Percentiles rank a stretch among this genome's conserved stretches.
phyloP scores from a whole-genome alignment of 305 asterid genomes.

The Solanum hybrid region DNA sequence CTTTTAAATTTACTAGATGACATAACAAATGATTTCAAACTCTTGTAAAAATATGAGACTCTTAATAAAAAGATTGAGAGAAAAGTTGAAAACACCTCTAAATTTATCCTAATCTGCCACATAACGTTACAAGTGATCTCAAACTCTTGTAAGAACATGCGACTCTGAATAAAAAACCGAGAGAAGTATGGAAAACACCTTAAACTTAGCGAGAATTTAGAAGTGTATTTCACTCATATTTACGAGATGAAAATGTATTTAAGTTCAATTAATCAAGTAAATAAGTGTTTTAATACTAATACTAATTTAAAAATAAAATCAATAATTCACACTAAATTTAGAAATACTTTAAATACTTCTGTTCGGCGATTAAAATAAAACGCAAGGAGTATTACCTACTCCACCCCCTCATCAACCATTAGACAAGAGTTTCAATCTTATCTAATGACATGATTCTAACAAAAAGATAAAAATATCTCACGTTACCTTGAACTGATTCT shows the following conservation, averaged over 20 bases:
- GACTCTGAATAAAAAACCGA: too few species aligned
- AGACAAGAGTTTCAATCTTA: slow-evolving; percentile 10
- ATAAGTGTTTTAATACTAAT: too few species aligned
- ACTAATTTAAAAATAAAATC: too few species aligned
- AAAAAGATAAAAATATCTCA: not conserved
- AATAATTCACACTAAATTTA: not conserved
- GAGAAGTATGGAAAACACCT: not conserved
- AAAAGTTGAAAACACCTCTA: too few species aligned
- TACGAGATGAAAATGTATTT: too few species aligned
- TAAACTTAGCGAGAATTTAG: not conserved
- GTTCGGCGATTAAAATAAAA: too few species aligned
- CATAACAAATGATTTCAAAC: not conserved
- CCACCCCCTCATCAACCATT: not conserved
- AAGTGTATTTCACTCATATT: too few species aligned
- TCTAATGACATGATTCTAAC: slow-evolving; percentile 21
- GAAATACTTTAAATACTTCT: not conserved
- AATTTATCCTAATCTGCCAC: too few species aligned
- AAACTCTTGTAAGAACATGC: too few species aligned
- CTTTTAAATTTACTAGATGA: too few species aligned
- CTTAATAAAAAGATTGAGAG: not conserved
- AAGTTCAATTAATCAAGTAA: too few species aligned
- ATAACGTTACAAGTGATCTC: not conserved
- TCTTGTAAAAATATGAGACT: too few species aligned
- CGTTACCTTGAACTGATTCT: slow-evolving; percentile 2
- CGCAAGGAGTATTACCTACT: not conserved